phyloP scores from a whole-genome alignment of 106 monocot species.

The Narthecium ossifragum region DNA sequence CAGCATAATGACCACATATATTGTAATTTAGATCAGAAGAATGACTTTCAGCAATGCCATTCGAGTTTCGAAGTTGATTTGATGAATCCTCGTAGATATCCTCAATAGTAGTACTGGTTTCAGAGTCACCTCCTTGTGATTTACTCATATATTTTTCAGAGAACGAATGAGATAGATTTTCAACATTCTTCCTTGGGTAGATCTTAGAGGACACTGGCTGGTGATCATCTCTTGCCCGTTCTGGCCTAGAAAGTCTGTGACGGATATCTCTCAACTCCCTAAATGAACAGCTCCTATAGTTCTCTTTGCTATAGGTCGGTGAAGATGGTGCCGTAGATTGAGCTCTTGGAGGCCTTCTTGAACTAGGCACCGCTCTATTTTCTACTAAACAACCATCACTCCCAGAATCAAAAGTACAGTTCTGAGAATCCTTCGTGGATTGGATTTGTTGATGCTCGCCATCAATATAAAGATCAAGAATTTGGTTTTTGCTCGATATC shows the following conservation, averaged over 20 bases:
- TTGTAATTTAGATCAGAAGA: conserved; percentile 16
- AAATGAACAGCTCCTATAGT: conserved; percentile 26
- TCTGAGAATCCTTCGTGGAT: conserved; percentile 10
- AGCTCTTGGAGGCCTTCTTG: conserved; percentile 51
- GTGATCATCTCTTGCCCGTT: not conserved
- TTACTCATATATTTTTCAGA: conserved; percentile 21
- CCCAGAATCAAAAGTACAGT: conserved; percentile 5
- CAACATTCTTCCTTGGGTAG: conserved; percentile 14
- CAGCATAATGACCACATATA: conserved; percentile 6
- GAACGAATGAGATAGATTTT: conserved; percentile 9
- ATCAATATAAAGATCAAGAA: conserved; percentile 48
- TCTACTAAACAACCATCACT: conserved; percentile 20
- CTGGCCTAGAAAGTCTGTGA: conserved; percentile 5
- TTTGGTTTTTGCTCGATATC: conserved; percentile 10
- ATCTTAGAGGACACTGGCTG: conserved; percentile 19
- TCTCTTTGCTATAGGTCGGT: conserved; percentile 34
- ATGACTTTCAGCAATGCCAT: not conserved
- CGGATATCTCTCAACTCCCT: conserved; percentile 28
- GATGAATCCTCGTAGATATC: conserved; percentile 68
- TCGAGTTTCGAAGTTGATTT: conserved; percentile 17
- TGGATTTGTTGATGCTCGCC: conserved; percentile 29
- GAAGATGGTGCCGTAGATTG: conserved; percentile 47
- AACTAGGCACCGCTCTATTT: conserved; percentile 23
- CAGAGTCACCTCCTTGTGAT: conserved; percentile 39
- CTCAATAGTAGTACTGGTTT: conserved; percentile 43